Evolutionary conservation across 495 filamentous ascomycete genomes (phyloP).

Genomic region (Parmelia sp.): DNA sequence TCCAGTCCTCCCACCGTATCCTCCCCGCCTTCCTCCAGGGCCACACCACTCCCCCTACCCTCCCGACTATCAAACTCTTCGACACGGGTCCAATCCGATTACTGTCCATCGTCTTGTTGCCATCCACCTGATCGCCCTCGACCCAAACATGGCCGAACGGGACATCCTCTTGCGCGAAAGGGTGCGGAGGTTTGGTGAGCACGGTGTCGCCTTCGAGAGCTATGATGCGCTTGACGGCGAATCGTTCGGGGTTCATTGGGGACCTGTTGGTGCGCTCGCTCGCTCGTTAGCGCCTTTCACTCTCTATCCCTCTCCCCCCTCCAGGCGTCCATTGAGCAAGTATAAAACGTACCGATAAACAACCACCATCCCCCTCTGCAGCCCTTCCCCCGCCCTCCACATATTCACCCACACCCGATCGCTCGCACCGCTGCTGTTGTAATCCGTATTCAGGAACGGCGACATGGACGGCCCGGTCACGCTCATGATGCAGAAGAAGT

Average conservation of each 20-base stretch:
- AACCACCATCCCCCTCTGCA: conserved; percentile 51
- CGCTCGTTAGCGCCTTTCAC: neutral
- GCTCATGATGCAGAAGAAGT: conserved; percentile 55
- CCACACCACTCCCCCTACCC: conserved; percentile 55
- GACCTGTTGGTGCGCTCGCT: conserved; percentile 42
- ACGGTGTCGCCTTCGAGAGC: conserved; percentile 65
- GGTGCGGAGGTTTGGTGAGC: conserved; percentile 54
- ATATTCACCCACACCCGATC: conserved; percentile 47
- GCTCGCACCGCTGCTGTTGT: conserved; percentile 35
- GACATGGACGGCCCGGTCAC: conserved; percentile 71
- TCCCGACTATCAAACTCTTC: conserved; percentile 55
- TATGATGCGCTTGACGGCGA: conserved; percentile 63
- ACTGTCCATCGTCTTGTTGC: conserved; percentile 56
- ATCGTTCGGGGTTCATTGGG: conserved; percentile 52
- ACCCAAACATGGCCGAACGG: conserved; percentile 73
- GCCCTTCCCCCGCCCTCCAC: conserved; percentile 34
- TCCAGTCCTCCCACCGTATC: conserved; percentile 43
- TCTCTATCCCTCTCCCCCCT: neutral
- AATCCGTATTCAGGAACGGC: conserved; percentile 64
- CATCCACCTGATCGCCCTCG: conserved; percentile 57
- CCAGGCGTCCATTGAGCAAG: neutral
- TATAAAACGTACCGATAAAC: conserved; percentile 39
- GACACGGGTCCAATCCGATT: conserved; percentile 68
- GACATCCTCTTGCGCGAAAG: conserved; percentile 49
- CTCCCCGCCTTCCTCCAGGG: conserved; percentile 47